Conservation (phyloP, 208 protist species). For the Acanthamoeba triangularis region DNA sequence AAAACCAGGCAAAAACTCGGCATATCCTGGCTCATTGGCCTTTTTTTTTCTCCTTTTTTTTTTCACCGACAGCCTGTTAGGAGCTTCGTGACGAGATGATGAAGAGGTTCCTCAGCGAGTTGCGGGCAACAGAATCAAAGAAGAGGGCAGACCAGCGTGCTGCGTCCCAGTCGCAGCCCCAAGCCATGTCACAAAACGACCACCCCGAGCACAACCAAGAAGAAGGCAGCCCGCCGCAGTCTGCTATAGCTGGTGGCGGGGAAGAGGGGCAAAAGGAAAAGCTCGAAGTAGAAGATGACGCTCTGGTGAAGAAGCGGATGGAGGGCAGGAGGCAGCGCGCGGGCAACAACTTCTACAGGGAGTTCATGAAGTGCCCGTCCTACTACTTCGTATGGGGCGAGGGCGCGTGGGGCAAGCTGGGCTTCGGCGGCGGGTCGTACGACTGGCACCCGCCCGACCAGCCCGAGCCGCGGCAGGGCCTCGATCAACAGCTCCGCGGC, state of each 20-base stretch:
- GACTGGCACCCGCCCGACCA: neutral
- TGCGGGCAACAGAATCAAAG: neutral
- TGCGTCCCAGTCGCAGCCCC: too few relatives aligned
- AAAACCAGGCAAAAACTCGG: too few relatives aligned
- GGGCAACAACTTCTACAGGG: neutral
- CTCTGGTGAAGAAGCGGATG: neutral
- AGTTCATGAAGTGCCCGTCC: neutral
- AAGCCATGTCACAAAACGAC: too few relatives aligned
- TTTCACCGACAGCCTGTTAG: too few relatives aligned
- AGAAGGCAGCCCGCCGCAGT: too few relatives aligned
- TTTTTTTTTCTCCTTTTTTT: too few relatives aligned
- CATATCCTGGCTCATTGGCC: too few relatives aligned
- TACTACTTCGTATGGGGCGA: conserved; percentile 14
- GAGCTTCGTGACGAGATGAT: neutral
- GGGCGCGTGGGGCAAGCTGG: neutral
- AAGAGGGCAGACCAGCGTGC: neutral
- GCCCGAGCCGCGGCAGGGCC: neutral
- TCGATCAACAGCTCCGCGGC: neutral
- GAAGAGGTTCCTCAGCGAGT: neutral
- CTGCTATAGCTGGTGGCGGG: too few relatives aligned
- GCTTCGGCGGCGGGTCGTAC: neutral
- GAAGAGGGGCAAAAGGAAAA: too few relatives aligned
- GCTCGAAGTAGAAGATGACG: neutral
- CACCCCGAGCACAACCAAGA: too few relatives aligned
- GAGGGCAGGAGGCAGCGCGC: neutral